A percentile compares a stretch with the other conserved stretches of the same genome.
Evolutionary conservation across 768 basidiomycete genomes (phyloP).

Genomic region (Psilocybe tampanensis): DNA sequence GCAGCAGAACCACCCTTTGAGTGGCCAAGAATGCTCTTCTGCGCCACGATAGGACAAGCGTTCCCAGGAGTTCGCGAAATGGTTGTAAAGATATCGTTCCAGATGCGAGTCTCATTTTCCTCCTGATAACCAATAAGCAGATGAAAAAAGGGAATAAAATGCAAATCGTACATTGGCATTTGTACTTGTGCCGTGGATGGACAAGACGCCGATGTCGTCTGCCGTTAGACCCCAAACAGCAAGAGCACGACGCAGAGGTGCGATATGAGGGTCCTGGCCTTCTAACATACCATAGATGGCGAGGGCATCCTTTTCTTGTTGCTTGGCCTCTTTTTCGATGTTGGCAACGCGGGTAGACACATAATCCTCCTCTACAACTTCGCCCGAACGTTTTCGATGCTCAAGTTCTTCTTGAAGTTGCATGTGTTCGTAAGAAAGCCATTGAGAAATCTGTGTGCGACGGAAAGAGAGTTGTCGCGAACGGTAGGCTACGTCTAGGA

Average conservation of each 20-base stretch:
- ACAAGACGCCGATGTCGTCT: constrained; percentile 90
- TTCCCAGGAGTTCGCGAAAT: constrained; percentile 92
- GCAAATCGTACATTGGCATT: constrained; percentile 64
- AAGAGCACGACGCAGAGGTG: constrained; percentile 92
- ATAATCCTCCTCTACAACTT: constrained; percentile 63
- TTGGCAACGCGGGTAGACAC: constrained; percentile 76
- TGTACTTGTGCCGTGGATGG: constrained; percentile 89
- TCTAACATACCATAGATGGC: constrained; percentile 95
- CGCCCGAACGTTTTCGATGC: constrained; percentile 54
- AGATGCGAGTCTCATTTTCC: constrained; percentile 96
- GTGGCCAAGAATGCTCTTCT: constrained; percentile 97
- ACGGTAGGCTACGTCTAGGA: constrained; percentile 87
- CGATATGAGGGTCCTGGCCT: constrained; percentile 80
- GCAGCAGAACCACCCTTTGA: constrained; percentile 99
- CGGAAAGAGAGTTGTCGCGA: constrained; percentile 95
- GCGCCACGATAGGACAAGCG: constrained; percentile 96
- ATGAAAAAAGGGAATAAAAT: not conserved
- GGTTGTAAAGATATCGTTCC: constrained; percentile 92
- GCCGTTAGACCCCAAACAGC: constrained; percentile 96
- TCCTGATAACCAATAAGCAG: constrained; percentile 51
- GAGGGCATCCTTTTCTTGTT: constrained; percentile 93
- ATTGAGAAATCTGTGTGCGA: constrained; percentile 91
- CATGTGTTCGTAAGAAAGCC: constrained; percentile 88
- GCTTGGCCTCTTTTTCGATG: constrained; percentile 87
- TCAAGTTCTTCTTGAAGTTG: constrained; percentile 82